Conservation (phyloP, 2,329 filamentous ascomycete species). For the Torrubiella hemipterigena region DNA sequence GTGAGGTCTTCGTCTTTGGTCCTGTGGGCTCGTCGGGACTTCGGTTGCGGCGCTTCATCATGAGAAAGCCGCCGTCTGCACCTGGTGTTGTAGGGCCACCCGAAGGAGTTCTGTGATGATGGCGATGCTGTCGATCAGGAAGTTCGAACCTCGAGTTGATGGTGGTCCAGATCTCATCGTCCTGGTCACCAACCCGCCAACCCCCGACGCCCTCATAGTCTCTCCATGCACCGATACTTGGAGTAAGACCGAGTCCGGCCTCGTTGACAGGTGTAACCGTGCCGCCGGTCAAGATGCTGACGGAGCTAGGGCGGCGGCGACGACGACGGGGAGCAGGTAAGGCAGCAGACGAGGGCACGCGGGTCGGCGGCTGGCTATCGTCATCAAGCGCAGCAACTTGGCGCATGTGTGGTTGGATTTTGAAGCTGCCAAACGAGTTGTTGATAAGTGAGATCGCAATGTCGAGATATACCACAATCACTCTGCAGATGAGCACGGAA, state of each 20-base stretch:
- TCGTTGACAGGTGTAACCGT: conserved; percentile 21
- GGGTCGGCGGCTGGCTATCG: conserved; percentile 8
- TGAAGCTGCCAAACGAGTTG: conserved; percentile 35
- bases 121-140: conserved; percentile 28
- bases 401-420: conserved; percentile 16
- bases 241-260: conserved; percentile 26
- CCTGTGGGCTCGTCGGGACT: conserved; percentile 19
- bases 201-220: conserved; percentile 50
- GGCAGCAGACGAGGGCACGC: conserved; percentile 4
- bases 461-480: conserved; percentile 51
- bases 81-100: conserved; percentile 24
- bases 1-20: conserved; percentile 16
- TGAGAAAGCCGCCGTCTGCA: conserved; percentile 26
- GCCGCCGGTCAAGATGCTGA: conserved; percentile 18
- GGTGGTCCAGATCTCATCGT: conserved; percentile 37
- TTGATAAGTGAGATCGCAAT: conserved; percentile 45
- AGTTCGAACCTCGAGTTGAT: conserved; percentile 41
- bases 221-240: conserved; percentile 37
- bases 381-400: conserved; percentile 12
- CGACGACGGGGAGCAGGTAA: conserved; percentile 13
- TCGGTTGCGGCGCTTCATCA: conserved; percentile 28
- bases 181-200: conserved; percentile 35
- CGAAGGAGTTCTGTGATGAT: conserved; percentile 31
- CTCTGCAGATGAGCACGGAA: conserved; percentile 46
- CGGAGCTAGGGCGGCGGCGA: conserved; percentile 22